Conservation (phyloP, 441 rosid species). For the Euphorbia schlechtendalii region DNA sequence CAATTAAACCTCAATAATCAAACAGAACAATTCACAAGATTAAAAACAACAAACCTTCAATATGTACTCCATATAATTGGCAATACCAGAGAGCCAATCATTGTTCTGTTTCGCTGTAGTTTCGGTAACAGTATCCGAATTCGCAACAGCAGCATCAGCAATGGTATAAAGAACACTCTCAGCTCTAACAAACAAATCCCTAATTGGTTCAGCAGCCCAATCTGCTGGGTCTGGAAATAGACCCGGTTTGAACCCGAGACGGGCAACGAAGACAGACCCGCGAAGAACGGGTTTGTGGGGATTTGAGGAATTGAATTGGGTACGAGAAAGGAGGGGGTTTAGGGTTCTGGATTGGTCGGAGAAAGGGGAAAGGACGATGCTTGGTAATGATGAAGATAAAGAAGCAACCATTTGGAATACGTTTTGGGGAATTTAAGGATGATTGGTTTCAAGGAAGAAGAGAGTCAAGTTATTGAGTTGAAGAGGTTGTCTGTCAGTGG, state of each 20-base stretch:
- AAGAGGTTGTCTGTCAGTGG: neutral
- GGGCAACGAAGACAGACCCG: constrained; percentile 47
- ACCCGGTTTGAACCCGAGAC: constrained; percentile 53
- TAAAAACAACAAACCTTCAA: constrained; percentile 49
- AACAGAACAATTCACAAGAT: neutral
- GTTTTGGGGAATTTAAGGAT: neutral
- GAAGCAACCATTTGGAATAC: constrained; percentile 37
- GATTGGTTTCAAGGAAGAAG: neutral
- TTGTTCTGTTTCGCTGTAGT: constrained; percentile 39
- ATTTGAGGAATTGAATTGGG: constrained; percentile 27
- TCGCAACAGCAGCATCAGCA: constrained; percentile 78
- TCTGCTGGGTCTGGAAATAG: constrained; percentile 41
- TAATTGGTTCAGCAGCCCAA: constrained; percentile 33
- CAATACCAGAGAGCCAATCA: constrained; percentile 87
- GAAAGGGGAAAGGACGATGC: constrained; percentile 36
- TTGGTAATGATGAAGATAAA: constrained; percentile 30
- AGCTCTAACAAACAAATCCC: constrained; percentile 39
- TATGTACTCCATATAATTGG: constrained; percentile 64
- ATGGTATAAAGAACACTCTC: constrained; percentile 56
- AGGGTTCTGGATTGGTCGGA: constrained; percentile 20
- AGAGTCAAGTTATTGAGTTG: neutral
- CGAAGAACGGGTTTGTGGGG: constrained; percentile 32
- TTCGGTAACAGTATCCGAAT: constrained; percentile 41
- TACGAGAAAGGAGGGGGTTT: constrained; percentile 30
- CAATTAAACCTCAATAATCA: neutral